Conservation (phyloP, 2,329 filamentous ascomycete species). For the Pleomassaria siparia region DNA sequence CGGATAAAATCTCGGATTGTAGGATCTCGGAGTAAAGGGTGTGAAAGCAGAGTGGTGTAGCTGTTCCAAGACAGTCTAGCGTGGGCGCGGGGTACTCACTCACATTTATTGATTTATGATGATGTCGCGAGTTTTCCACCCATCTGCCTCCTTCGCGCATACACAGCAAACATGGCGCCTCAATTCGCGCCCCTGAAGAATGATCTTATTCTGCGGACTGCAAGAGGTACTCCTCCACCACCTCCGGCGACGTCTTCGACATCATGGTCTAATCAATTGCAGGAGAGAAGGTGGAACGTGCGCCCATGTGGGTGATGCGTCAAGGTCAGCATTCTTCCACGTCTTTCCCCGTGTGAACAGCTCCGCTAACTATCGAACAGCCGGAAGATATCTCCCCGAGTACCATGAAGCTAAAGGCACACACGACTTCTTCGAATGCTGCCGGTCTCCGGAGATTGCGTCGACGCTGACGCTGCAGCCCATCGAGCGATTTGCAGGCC, state of each 20-base stretch:
- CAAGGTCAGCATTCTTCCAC: slow-evolving; percentile 66
- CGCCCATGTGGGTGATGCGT: slow-evolving; percentile 99
- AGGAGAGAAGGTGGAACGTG: slow-evolving; percentile 89
- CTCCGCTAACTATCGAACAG: slow-evolving; percentile 56
- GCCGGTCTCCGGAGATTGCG: slow-evolving; percentile 86
- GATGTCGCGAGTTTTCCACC: slow-evolving; percentile 10
- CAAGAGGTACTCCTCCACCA: slow-evolving; percentile 65
- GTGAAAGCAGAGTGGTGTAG: no score
- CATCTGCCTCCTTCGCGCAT: slow-evolving; percentile 1
- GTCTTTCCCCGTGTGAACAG: neutral
- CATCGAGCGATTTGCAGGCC: slow-evolving; percentile 83
- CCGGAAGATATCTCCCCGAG: slow-evolving; percentile 94
- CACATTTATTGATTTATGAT: neutral
- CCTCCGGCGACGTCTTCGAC: neutral
- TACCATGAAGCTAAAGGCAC: slow-evolving; percentile 93
- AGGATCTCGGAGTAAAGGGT: no score
- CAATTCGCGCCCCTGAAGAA: slow-evolving; percentile 86
- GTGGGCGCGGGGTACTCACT: neutral
- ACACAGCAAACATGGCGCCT: slow-evolving; percentile 59
- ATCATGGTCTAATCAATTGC: slow-evolving; percentile 22
- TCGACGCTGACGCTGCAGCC: slow-evolving; percentile 94
- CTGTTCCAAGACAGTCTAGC: slow-evolving; percentile 5
- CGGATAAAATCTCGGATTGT: no score
- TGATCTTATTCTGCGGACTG: slow-evolving; percentile 86
- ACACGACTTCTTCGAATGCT: slow-evolving; percentile 97